Percentiles rank a stretch among this genome's conserved stretches.
phyloP scores from a whole-genome alignment of 192 early-diverging fungal species.

The Geranomyces variabilis region DNA sequence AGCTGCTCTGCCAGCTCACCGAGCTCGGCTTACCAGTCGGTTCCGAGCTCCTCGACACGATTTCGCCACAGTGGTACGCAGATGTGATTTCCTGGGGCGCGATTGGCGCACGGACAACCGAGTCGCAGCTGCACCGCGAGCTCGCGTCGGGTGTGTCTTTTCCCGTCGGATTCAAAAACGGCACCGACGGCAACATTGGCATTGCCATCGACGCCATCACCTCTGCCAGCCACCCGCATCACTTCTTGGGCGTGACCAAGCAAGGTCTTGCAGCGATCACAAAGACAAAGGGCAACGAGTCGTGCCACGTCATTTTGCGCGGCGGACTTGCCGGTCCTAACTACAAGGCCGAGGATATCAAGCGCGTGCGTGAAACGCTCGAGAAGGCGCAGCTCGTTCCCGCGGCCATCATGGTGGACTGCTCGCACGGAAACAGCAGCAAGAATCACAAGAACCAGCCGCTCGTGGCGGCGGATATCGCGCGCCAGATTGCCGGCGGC shows the following conservation, averaged over 20 bases:
- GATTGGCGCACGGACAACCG: slow-evolving; percentile 93
- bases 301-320: slow-evolving; percentile 88
- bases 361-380: slow-evolving; percentile 59
- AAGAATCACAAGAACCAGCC: slow-evolving; percentile 91
- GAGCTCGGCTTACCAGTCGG: slow-evolving; percentile 82
- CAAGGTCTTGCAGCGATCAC: slow-evolving; percentile 88
- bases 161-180: slow-evolving; percentile 93
- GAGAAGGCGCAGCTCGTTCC: slow-evolving; percentile 65
- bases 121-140: slow-evolving; percentile 85
- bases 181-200: slow-evolving; percentile 86
- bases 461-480: slow-evolving; percentile 56
- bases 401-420: slow-evolving; percentile 90
- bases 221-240: slow-evolving; percentile 80
- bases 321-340: slow-evolving; percentile 91
- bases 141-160: slow-evolving; percentile 87
- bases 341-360: slow-evolving; percentile 53
- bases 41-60: slow-evolving; percentile 90
- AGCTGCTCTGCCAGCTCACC: slow-evolving; percentile 59
- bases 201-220: slow-evolving; percentile 89
- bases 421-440: slow-evolving; percentile 88
- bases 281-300: slow-evolving; percentile 80
- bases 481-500: slow-evolving; percentile 69
- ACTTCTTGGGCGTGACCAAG: slow-evolving; percentile 94
- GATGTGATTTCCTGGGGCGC: slow-evolving; percentile 96
- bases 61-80: slow-evolving; percentile 92